phyloP scores from a whole-genome alignment of 768 basidiomycete species.

The Xerocomellus intermedius region DNA sequence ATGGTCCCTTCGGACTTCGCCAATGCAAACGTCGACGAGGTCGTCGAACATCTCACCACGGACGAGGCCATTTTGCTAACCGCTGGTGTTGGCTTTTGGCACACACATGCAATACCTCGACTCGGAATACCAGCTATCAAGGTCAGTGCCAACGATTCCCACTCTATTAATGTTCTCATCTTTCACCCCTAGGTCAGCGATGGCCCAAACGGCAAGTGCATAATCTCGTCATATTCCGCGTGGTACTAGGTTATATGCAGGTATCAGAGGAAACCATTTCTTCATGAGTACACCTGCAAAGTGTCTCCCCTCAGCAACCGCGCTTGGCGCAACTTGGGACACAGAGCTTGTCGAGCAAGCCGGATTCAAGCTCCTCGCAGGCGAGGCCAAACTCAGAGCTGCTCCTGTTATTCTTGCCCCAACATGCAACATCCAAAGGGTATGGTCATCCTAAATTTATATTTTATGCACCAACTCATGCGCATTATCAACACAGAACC shows the following conservation, averaged over 20 bases:
- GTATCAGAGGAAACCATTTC: constrained; percentile 70
- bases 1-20: constrained; percentile 75
- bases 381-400: constrained; percentile 68
- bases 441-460: constrained; percentile 26
- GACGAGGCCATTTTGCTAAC: constrained; percentile 74
- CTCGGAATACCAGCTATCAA: constrained; percentile 73
- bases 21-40: constrained; percentile 55
- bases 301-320: constrained; percentile 72
- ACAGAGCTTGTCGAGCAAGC: constrained; percentile 58
- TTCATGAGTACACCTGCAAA: constrained; percentile 82
- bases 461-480: neutral
- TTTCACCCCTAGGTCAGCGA: constrained; percentile 57
- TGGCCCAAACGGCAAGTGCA: constrained; percentile 66
- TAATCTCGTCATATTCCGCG: neutral
- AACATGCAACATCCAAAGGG: constrained; percentile 83
- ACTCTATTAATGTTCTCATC: constrained; percentile 14
- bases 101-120: constrained; percentile 62
- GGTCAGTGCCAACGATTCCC: constrained; percentile 24
- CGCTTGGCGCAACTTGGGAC: constrained; percentile 75
- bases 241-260: constrained; percentile 22
- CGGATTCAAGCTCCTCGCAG: constrained; percentile 62
- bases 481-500: constrained; percentile 43
- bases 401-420: constrained; percentile 74
- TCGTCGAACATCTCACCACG: constrained; percentile 64
- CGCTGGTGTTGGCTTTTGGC: constrained; percentile 78